These are phyloP conservation scores for Microstegium vimineum DNA, from an alignment of 176 grass and related monocot genomes.

Conservation along the genomic window DNA sequence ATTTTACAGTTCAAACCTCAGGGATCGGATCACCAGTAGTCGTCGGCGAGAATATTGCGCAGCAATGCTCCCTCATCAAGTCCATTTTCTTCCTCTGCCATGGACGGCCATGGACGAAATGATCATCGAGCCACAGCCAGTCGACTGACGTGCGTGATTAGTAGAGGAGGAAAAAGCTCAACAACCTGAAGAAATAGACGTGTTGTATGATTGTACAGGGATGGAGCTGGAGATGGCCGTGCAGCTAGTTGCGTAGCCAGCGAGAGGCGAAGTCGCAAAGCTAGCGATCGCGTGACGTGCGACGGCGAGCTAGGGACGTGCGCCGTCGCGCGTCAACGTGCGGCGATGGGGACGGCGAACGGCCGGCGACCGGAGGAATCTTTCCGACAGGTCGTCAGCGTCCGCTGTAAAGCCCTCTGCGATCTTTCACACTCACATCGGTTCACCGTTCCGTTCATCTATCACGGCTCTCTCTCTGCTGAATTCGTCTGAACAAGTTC, in stretches of 20 bases:
- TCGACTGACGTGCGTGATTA: not conserved
- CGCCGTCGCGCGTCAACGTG: conserved; percentile 19
- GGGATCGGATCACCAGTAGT: not conserved
- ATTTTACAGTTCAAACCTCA: not conserved
- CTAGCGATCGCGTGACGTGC: not conserved
- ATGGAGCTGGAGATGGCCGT: not conserved
- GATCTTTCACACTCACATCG: conserved; percentile 27
- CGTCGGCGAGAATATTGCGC: conserved; percentile 22
- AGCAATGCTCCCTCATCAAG: not conserved
- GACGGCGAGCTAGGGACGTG: not conserved
- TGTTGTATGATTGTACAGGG: not conserved
- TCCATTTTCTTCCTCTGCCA: not conserved
- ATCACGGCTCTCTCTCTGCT: not conserved
- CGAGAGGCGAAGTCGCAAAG: conserved; percentile 1
- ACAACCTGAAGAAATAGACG: conserved; percentile 16
- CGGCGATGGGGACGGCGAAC: conserved; percentile 15
- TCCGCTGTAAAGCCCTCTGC: conserved; percentile 21
- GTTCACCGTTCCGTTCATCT: not conserved
- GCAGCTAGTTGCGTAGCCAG: not conserved
- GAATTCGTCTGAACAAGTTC: not conserved
- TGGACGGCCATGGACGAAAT: conserved; percentile 15
- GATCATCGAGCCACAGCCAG: not conserved
- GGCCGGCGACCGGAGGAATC: conserved; percentile 30
- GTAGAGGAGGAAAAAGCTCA: conserved; percentile 12
- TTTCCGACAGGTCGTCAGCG: conserved; percentile 27